Conservation (phyloP, 306 rosid species). For the Lablab purpureus region DNA sequence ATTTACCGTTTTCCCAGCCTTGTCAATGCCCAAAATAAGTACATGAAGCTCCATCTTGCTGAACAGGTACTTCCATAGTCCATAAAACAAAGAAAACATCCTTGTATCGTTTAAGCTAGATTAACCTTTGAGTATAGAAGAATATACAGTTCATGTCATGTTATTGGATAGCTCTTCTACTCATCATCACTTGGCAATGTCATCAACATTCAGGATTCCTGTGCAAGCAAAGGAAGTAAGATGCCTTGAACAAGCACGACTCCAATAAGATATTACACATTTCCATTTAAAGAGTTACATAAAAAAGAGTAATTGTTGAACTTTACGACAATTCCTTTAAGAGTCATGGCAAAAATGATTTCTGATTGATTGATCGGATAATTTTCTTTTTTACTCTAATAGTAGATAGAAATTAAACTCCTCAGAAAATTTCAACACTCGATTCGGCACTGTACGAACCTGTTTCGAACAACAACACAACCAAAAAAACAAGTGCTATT, state of each 20-base stretch:
- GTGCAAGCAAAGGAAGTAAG: slow-evolving; percentile 36
- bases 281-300: slow-evolving; percentile 27
- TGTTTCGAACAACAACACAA: slow-evolving; percentile 27
- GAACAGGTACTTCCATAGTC: slow-evolving; percentile 90
- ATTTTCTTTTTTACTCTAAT: neutral
- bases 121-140: slow-evolving; percentile 55
- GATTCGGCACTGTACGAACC: slow-evolving; percentile 37
- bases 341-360: neutral
- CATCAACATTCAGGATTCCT: slow-evolving; percentile 44
- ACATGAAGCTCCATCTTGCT: slow-evolving; percentile 96
- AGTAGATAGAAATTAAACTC: neutral
- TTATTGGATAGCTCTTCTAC: slow-evolving; percentile 38
- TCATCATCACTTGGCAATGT: slow-evolving; percentile 41
- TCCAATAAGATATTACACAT: neutral
- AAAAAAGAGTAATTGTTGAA: neutral
- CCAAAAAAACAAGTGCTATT: neutral
- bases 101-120: slow-evolving; percentile 47
- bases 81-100: slow-evolving; percentile 95
- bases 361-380: too few species aligned
- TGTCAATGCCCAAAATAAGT: slow-evolving; percentile 96
- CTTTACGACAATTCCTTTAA: neutral
- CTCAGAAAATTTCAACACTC: slow-evolving; percentile 5
- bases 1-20: slow-evolving; percentile 97
- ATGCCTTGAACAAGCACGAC: slow-evolving; percentile 14
- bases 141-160: slow-evolving; percentile 52